phyloP scores from a whole-genome alignment of 129 eudicot genomes.

The Dittrichia graveolens region DNA sequence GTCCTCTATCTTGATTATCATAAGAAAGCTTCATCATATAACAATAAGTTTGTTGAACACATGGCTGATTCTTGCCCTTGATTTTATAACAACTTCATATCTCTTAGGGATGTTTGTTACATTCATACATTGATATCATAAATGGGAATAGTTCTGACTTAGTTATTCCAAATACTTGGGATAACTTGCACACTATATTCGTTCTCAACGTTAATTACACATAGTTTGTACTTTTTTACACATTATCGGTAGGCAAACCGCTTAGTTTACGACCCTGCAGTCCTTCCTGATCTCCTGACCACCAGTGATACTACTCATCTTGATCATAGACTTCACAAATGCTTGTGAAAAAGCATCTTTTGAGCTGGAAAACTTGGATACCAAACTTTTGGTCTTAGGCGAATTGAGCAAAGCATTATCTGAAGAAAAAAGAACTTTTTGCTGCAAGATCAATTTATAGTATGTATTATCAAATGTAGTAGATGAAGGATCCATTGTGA shows the following conservation, averaged over 20 bases:
- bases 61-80: not conserved
- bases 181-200: not conserved
- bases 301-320: slow-evolving; percentile 76
- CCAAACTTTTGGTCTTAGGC: slow-evolving; percentile 60
- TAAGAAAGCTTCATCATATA: not conserved
- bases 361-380: slow-evolving; percentile 60
- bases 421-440: slow-evolving; percentile 68
- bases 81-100: not conserved
- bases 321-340: slow-evolving; percentile 88
- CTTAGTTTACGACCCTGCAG: slow-evolving; percentile 60
- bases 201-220: not conserved
- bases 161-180: too few species aligned
- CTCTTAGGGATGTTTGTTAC: too few species aligned
- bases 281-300: slow-evolving; percentile 70
- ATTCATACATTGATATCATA: not conserved
- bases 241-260: not conserved
- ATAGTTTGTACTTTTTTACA: not conserved
- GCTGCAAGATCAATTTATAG: slow-evolving; percentile 62
- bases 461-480: slow-evolving; percentile 65
- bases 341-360: slow-evolving; percentile 59
- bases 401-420: slow-evolving; percentile 67
- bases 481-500: slow-evolving; percentile 64
- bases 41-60: not conserved
- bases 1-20: too few species aligned
- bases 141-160: not conserved